Evolutionary conservation across 2,329 filamentous ascomycete species (phyloP).

Genomic region (Paracoccidioides lutzii): DNA sequence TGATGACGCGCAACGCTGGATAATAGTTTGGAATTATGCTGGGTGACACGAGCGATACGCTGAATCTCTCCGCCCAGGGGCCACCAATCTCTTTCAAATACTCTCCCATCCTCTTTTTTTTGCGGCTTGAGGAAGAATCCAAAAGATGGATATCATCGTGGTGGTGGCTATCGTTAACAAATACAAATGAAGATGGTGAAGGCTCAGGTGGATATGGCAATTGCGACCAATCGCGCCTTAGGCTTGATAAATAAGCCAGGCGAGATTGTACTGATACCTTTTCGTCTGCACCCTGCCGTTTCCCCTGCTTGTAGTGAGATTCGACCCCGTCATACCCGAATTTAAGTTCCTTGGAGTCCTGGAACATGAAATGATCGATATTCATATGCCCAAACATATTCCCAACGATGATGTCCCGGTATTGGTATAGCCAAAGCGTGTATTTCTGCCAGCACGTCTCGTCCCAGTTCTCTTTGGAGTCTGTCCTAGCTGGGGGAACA

Average conservation of each 20-base stretch:
- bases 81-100: constrained; percentile 61
- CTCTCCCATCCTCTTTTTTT: constrained; percentile 36
- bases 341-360: constrained; percentile 68
- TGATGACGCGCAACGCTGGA: constrained; percentile 75
- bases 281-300: constrained; percentile 19
- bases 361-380: constrained; percentile 89
- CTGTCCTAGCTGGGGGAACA: constrained; percentile 77
- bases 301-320: constrained; percentile 8
- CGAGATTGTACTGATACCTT: constrained; percentile 54
- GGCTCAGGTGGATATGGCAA: constrained; percentile 46
- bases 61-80: constrained; percentile 71
- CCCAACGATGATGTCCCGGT: constrained; percentile 73
- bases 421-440: constrained; percentile 77
- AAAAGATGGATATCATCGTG: constrained; percentile 9
- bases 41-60: constrained; percentile 65
- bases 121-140: constrained; percentile 37
- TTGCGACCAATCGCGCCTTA: constrained; percentile 64
- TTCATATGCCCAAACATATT: constrained; percentile 94
- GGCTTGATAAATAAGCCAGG: constrained; percentile 64
- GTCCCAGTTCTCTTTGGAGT: constrained; percentile 80
- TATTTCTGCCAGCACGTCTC: constrained; percentile 99
- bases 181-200: constrained; percentile 11
- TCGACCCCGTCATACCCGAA: constrained; percentile 33
- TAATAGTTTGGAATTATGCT: constrained; percentile 91
- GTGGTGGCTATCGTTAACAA: constrained; percentile 12